Base-by-base conservation (phyloP, 139 green algal genomes). In the Penium margaritaceum region DNA sequence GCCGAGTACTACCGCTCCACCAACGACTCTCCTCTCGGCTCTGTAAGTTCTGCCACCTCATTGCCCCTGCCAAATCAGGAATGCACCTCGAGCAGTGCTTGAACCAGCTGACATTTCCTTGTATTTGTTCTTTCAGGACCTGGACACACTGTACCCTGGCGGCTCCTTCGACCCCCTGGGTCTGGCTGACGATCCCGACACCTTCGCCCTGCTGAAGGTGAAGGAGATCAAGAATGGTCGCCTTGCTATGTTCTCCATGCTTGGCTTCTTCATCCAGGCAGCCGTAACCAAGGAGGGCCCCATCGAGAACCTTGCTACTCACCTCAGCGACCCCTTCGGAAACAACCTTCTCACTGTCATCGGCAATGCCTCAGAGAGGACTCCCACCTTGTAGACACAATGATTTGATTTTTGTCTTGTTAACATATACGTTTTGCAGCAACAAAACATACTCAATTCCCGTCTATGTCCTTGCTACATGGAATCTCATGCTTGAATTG, bases 151-250 rank as follows among this genome's bases (percentile, higher is more conserved):
- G 57, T 91, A 97, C 89, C 93, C 93, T 54, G 91, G 91, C 76
- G 91, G 94, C 90, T 54, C 94, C 92, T 35, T 98, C 63, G 78
- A 84, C 63, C 78, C 78, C 64, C 38, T 84, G n/a, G 66, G 54
- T 27, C 64, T 84, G 39, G 78, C 78, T 38, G 68, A 78, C n/a
- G 78, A 84, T 55, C 78, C 78, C 17, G 78, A 84, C 68, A 76
- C 63, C 36, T 84, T 84, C 24, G 74, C 74, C 51, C 9, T 77
- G 3, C 74, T 97, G 30, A 90, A 95, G 87, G 83, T 86, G 33
- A 98, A 97, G 81, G 94, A 99, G 90, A 85, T 99, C 64, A 95
- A 96, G 86, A 97, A 99, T 78, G 94, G 92, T 33, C 81, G 90
- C 24, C 74, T 95, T 36, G 93, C 93, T 33, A 97, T 94, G 87